These are phyloP conservation scores for Diplodia mutila DNA, from an alignment of 2,329 filamentous ascomycete species.

Conservation along the genomic window DNA sequence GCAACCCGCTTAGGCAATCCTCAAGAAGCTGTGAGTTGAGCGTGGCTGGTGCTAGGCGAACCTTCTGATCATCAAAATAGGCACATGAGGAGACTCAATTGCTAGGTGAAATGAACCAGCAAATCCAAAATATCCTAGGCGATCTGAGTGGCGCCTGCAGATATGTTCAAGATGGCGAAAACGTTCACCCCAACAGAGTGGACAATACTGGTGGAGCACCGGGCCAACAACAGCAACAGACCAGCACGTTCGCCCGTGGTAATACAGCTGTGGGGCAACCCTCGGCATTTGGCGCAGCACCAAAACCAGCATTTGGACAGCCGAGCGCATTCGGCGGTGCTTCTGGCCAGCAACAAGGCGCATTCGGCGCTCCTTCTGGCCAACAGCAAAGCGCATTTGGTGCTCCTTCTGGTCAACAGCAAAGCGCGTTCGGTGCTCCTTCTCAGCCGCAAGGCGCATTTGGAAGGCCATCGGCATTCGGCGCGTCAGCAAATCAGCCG, in stretches of 20 bases:
- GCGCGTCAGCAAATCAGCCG: constrained; percentile 5
- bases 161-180: constrained; percentile 42
- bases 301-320: constrained; percentile 13
- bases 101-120: constrained; percentile 46
- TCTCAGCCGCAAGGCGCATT: constrained; percentile 25
- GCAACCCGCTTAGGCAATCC: constrained; percentile 64
- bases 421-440: constrained; percentile 13
- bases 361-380: constrained; percentile 25
- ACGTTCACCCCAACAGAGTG: constrained; percentile 38
- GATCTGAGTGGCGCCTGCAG: constrained; percentile 69
- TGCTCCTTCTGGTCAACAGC: constrained; percentile 15
- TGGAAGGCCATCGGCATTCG: constrained; percentile 27
- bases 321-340: constrained; percentile 11
- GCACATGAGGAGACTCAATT: constrained; percentile 27
- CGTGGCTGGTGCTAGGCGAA: too few relatives aligned
- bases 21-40: constrained; percentile 53
- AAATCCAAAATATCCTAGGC: constrained; percentile 71
- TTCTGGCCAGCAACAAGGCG: constrained; percentile 13
- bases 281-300: constrained; percentile 13
- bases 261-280: background rate
- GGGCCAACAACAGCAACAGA: constrained; percentile 5
- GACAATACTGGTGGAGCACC: constrained; percentile 5
- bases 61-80: background rate
- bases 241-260: background rate
- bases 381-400: constrained; percentile 12